Evolutionary conservation across 2,329 filamentous ascomycete species (phyloP).

Genomic region (Macrophomina tecta): DNA sequence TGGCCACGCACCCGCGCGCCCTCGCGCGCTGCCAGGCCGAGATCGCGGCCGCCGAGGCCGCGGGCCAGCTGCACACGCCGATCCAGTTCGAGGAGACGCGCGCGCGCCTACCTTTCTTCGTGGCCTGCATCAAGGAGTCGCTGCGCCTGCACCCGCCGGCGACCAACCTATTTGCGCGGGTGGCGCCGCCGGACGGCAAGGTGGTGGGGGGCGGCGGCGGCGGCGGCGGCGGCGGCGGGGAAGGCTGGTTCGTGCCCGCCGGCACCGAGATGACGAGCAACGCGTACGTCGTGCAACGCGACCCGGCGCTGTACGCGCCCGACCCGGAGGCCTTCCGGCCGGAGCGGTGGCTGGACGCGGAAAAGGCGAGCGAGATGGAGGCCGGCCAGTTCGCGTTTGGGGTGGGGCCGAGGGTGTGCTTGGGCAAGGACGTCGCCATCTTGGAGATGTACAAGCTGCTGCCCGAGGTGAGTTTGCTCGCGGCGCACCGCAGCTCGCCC

Average conservation of each 20-base stretch:
- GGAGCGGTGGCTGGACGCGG: constrained; percentile 45
- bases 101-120: constrained; percentile 49
- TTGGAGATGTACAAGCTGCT: constrained; percentile 42
- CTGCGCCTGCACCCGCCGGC: constrained; percentile 59
- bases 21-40: constrained; percentile 35
- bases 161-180: constrained; percentile 58
- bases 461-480: constrained; percentile 38
- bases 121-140: constrained; percentile 58
- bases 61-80: constrained; percentile 34
- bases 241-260: constrained; percentile 48
- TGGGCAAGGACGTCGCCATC: constrained; percentile 41
- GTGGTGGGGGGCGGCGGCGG: background rate
- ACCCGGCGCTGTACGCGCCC: constrained; percentile 46
- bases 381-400: constrained; percentile 41
- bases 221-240: constrained; percentile 42
- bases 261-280: constrained; percentile 56
- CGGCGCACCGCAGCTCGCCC: too few relatives aligned
- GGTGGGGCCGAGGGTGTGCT: constrained; percentile 37
- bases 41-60: constrained; percentile 35
- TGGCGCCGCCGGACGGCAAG: constrained; percentile 44
- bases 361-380: constrained; percentile 33
- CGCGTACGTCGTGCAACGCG: constrained; percentile 56
- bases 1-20: constrained; percentile 32
- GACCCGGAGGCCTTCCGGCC: constrained; percentile 50
- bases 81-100: constrained; percentile 41